Conservation (phyloP, 139 green algal genomes). For the Coccomyxa sp. region DNA sequence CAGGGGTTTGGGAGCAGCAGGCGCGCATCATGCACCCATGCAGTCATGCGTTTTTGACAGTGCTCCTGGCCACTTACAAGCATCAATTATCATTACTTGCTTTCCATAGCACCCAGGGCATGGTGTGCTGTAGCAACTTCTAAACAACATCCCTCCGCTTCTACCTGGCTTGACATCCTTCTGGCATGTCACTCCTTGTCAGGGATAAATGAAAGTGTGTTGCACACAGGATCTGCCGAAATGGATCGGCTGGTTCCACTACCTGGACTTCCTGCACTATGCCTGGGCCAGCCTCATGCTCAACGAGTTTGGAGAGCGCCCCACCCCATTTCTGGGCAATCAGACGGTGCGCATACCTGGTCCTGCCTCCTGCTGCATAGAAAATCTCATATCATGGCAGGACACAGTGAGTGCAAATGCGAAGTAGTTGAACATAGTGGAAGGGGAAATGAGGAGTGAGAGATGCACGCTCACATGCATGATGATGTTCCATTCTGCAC, state of each 20-base stretch:
- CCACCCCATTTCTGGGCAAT: neutral
- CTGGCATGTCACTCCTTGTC: too few relatives aligned
- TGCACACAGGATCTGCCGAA: neutral
- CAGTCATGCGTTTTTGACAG: too few relatives aligned
- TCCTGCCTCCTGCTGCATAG: too few relatives aligned
- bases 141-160: neutral
- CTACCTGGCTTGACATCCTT: neutral
- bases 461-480: neutral
- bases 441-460: too few relatives aligned
- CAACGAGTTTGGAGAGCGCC: constrained; percentile 49
- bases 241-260: constrained; percentile 19
- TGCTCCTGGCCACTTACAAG: neutral
- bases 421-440: too few relatives aligned
- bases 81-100: too few relatives aligned
- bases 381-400: too few relatives aligned
- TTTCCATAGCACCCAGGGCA: neutral
- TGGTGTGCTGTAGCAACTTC: neutral
- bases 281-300: constrained; percentile 46
- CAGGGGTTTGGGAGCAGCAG: too few relatives aligned
- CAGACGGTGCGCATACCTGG: neutral
- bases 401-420: too few relatives aligned
- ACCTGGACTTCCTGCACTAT: constrained; percentile 54
- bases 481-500: neutral
- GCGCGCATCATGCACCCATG: too few relatives aligned
- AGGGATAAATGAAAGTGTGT: neutral